Evolutionary conservation across 1,284 basidiomycete genomes (phyloP).

Genomic region (Pseudozyma pruni): DNA sequence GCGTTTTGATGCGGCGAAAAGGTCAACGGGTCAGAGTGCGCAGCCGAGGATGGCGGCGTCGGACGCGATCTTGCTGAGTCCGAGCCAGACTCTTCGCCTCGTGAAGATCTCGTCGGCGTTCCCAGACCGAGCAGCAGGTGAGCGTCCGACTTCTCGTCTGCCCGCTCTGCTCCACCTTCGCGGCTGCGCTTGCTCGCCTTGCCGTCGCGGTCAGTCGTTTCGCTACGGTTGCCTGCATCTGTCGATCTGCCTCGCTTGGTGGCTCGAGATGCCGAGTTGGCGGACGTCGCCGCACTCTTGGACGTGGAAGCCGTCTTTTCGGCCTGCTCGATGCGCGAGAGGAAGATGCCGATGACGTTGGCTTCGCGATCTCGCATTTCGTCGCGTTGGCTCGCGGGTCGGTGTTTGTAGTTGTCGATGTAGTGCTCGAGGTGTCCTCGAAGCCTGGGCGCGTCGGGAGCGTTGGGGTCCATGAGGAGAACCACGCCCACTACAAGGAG

Average conservation of each 20-base stretch:
- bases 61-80: constrained; percentile 3
- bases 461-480: constrained; percentile 54
- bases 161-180: constrained; percentile 8
- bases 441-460: constrained; percentile 44
- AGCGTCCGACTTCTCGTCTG: constrained; percentile 38
- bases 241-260: constrained; percentile 30
- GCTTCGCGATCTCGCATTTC: constrained; percentile 59
- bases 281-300: not conserved
- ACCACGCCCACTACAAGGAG: constrained; percentile 56
- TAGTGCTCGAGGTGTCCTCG: constrained; percentile 46
- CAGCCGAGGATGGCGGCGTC: not conserved
- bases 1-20: constrained; percentile 13
- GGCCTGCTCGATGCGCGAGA: constrained; percentile 46
- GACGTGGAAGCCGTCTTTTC: constrained; percentile 14
- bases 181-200: constrained; percentile 25
- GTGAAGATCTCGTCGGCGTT: constrained; percentile 1
- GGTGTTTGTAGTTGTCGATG: constrained; percentile 23
- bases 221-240: constrained; percentile 13
- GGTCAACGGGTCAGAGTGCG: not conserved
- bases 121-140: constrained; percentile 39
- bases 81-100: not conserved
- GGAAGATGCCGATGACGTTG: constrained; percentile 53
- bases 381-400: constrained; percentile 31
- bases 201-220: constrained; percentile 6
- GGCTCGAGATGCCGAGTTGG: not conserved